Conservation (phyloP, 345 rosid species). For the Eucalyptus cloeziana region DNA sequence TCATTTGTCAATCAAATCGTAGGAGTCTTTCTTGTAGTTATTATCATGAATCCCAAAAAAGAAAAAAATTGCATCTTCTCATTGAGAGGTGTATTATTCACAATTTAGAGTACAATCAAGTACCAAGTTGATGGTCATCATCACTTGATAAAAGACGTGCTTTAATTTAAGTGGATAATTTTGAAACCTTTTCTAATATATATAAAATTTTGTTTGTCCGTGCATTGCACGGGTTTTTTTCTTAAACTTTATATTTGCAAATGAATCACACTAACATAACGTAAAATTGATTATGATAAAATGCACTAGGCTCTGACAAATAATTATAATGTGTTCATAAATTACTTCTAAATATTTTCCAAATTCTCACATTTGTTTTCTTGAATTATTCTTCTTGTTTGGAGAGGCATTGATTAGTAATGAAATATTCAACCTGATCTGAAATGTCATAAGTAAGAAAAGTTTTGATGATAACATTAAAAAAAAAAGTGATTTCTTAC, state of each 20-base stretch:
- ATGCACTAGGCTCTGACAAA: not conserved
- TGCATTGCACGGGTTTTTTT: not conserved
- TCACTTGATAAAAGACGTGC: not conserved
- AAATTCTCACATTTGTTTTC: not conserved
- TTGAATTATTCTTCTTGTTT: not conserved
- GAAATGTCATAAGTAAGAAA: not conserved
- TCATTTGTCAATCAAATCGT: not conserved
- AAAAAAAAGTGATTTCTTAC: not conserved
- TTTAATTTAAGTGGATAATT: not conserved
- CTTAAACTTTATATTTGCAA: not conserved
- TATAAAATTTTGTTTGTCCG: not conserved
- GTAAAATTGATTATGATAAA: not conserved
- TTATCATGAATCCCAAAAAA: not conserved
- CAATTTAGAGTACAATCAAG: not conserved
- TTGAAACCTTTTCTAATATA: not conserved
- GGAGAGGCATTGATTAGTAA: not conserved
- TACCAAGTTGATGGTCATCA: not conserved
- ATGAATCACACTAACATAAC: not conserved
- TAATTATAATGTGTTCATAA: not conserved
- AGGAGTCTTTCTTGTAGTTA: not conserved
- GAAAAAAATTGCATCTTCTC: not conserved
- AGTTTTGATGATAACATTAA: not conserved
- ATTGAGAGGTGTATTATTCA: not conserved
- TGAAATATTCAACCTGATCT: not conserved
- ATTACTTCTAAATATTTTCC: not conserved